phyloP scores from a whole-genome alignment of 2,329 filamentous ascomycete species.

The Diaporthe humulicola region DNA sequence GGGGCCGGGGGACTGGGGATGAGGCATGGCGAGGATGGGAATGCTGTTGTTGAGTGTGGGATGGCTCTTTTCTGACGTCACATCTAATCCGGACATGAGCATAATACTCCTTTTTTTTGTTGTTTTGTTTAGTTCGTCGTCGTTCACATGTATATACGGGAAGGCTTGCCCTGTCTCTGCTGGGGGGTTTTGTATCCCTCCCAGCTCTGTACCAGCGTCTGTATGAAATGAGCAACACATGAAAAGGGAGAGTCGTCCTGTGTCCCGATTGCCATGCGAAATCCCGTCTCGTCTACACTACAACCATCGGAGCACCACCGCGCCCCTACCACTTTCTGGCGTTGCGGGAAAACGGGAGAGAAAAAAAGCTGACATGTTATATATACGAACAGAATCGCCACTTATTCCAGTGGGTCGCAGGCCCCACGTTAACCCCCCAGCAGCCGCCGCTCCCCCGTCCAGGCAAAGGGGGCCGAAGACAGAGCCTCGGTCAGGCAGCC shows the following conservation, averaged over 20 bases:
- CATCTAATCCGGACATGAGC: slow-evolving; percentile 28
- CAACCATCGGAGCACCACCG: background rate
- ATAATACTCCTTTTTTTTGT: slow-evolving; percentile 25
- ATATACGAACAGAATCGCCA: slow-evolving; percentile 21
- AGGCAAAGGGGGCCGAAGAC: slow-evolving; percentile 5
- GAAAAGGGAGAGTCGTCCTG: background rate
- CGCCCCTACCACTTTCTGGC: background rate
- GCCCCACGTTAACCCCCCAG: background rate
- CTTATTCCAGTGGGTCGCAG: slow-evolving; percentile 26
- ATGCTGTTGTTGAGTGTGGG: background rate
- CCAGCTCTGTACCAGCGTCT: slow-evolving; percentile 9
- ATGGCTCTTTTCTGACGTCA: background rate
- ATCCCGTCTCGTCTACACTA: background rate
- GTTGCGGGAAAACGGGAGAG: background rate
- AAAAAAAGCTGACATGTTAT: slow-evolving; percentile 2
- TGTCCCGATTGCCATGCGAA: background rate
- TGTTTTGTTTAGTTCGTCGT: slow-evolving; percentile 5
- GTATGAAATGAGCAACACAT: slow-evolving; percentile 26
- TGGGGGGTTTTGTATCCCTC: slow-evolving; percentile 8
- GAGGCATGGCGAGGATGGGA: slow-evolving; percentile 9
- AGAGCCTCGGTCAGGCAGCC: slow-evolving; percentile 22
- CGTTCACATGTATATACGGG: slow-evolving; percentile 19
- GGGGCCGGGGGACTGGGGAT: background rate
- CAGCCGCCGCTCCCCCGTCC: background rate
- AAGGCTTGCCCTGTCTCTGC: background rate